These are phyloP conservation scores for Uromyces viciae-fabae DNA, from an alignment of 1,284 basidiomycete genomes.

Conservation along the genomic window DNA sequence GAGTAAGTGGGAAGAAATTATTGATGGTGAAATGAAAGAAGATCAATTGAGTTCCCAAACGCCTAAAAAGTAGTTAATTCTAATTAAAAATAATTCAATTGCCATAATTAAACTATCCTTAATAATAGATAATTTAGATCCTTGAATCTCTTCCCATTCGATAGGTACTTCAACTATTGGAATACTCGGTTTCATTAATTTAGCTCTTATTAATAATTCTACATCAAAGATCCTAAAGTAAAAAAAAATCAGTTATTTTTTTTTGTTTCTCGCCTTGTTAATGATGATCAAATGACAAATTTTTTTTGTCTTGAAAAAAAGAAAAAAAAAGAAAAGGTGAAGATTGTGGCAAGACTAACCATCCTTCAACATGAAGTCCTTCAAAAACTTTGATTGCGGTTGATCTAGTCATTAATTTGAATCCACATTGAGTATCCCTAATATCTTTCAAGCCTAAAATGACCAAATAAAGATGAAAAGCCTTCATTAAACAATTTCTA, in stretches of 20 bases:
- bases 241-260: slow-evolving; percentile 46
- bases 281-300: not conserved
- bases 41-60: slow-evolving; percentile 56
- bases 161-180: slow-evolving; percentile 80
- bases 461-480: slow-evolving; percentile 75
- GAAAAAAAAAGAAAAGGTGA: not conserved
- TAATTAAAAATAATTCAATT: slow-evolving; percentile 73
- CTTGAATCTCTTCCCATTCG: slow-evolving; percentile 84
- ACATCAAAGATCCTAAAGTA: slow-evolving; percentile 38
- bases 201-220: slow-evolving; percentile 35
- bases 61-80: slow-evolving; percentile 75
- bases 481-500: slow-evolving; percentile 87
- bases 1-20: too few species aligned
- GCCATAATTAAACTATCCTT: slow-evolving; percentile 82
- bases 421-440: slow-evolving; percentile 90
- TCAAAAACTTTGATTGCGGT: slow-evolving; percentile 4
- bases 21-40: too few species aligned
- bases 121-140: slow-evolving; percentile 82
- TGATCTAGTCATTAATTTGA: slow-evolving; percentile 62
- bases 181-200: slow-evolving; percentile 61
- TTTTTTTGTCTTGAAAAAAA: not conserved
- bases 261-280: too few species aligned
- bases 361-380: slow-evolving; percentile 45
- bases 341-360: slow-evolving; percentile 6
- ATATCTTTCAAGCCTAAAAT: slow-evolving; percentile 81